Evolutionary conservation across 2,329 filamentous ascomycete genomes (phyloP).

Genomic region (Phoma sp.): DNA sequence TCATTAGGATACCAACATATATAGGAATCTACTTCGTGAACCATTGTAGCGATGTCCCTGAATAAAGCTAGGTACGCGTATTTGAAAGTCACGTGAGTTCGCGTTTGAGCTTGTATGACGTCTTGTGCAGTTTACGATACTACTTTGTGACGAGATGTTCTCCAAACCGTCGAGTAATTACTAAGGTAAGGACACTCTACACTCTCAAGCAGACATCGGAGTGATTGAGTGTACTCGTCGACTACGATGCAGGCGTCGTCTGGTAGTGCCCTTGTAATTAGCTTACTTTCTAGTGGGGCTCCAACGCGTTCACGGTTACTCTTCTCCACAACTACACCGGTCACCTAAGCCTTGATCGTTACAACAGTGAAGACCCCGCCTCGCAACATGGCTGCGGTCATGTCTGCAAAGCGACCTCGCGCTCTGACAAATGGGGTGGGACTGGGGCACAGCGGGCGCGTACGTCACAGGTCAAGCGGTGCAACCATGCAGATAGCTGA

Average conservation of each 20-base stretch:
- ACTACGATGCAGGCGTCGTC: background rate
- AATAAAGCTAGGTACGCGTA: background rate
- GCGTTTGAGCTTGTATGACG: background rate
- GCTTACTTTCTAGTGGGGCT: constrained; percentile 23
- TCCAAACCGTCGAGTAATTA: too few species aligned
- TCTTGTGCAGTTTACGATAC: background rate
- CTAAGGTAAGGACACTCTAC: too few species aligned
- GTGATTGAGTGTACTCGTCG: too few species aligned
- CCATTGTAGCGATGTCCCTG: too few species aligned
- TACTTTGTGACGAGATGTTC: too few species aligned
- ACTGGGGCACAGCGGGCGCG: constrained; percentile 22
- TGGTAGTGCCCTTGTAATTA: constrained; percentile 3
- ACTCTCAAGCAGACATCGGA: too few species aligned
- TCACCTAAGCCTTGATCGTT: background rate
- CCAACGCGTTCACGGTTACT: constrained; percentile 26
- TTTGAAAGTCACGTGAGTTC: constrained; percentile 8
- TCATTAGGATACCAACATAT: constrained; percentile 5
- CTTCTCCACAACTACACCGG: background rate
- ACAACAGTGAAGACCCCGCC: background rate
- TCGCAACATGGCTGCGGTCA: constrained; percentile 35
- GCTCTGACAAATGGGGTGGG: constrained; percentile 30
- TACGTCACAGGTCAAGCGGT: constrained; percentile 13
- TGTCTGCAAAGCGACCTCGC: constrained; percentile 42
- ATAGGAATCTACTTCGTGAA: background rate
- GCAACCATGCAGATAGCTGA: constrained; percentile 14